Evolutionary conservation across 2,329 filamentous ascomycete genomes (phyloP).

Genomic region (Periglandula ipomoeae): DNA sequence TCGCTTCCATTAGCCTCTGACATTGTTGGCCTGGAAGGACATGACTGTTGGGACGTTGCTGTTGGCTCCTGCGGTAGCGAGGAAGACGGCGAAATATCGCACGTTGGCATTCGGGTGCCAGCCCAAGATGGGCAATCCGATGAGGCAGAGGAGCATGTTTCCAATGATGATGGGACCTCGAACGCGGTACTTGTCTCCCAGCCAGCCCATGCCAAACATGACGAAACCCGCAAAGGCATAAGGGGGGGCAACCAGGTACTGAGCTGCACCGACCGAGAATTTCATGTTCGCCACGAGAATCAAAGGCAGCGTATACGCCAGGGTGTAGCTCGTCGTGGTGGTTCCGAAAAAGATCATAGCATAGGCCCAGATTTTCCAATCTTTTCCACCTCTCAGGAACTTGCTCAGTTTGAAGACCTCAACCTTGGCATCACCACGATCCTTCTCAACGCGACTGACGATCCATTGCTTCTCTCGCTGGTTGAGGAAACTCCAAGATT

Average conservation of each 20-base stretch:
- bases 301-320: conserved; percentile 72
- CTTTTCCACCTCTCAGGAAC: conserved; percentile 37
- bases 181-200: conserved; percentile 57
- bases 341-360: conserved; percentile 53
- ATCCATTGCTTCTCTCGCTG: conserved; percentile 43
- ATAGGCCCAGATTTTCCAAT: conserved; percentile 55
- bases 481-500: conserved; percentile 43
- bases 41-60: conserved; percentile 67
- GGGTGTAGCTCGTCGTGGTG: conserved; percentile 64
- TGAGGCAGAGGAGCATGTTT: conserved; percentile 57
- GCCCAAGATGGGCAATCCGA: conserved; percentile 65
- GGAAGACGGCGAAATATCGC: conserved; percentile 67
- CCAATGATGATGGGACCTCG: conserved; percentile 57
- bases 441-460: conserved; percentile 43
- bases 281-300: conserved; percentile 57
- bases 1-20: conserved; percentile 82
- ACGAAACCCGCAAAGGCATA: conserved; percentile 56
- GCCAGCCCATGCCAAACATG: conserved; percentile 51
- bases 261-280: conserved; percentile 53
- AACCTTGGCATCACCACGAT: conserved; percentile 47
- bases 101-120: conserved; percentile 47
- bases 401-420: conserved; percentile 40
- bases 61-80: conserved; percentile 68
- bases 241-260: conserved; percentile 64
- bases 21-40: conserved; percentile 80